Conservation (phyloP, 495 filamentous ascomycete species). For the Bacidia gigantensis region DNA sequence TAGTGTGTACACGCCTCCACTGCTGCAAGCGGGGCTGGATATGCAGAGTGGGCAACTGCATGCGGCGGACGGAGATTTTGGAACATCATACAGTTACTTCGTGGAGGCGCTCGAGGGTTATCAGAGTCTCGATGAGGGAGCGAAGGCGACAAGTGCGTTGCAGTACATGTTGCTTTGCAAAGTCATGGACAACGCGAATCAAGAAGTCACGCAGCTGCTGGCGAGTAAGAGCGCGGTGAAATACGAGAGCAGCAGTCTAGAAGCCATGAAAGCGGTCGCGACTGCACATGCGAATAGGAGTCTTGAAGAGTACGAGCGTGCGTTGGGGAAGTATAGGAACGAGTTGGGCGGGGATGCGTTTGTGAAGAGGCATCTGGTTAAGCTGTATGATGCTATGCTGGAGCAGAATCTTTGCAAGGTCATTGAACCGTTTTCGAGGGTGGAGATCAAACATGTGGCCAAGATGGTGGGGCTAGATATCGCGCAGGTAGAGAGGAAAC, state of each 20-base stretch:
- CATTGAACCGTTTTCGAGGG: constrained; percentile 92
- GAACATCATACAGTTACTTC: constrained; percentile 96
- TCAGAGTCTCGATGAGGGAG: constrained; percentile 74
- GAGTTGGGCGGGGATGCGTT: constrained; percentile 88
- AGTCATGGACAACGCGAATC: constrained; percentile 94
- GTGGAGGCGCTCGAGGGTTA: constrained; percentile 97
- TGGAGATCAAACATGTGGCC: constrained; percentile 92
- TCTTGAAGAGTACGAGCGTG: constrained; percentile 90
- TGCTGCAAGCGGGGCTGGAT: constrained; percentile 88
- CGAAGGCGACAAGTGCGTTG: constrained; percentile 75
- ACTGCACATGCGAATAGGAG: constrained; percentile 88
- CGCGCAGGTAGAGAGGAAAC: constrained; percentile 92
- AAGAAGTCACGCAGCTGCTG: constrained; percentile 89
- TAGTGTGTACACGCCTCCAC: constrained; percentile 89
- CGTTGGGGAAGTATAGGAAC: constrained; percentile 73
- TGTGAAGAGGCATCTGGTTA: constrained; percentile 85
- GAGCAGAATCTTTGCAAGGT: constrained; percentile 99
- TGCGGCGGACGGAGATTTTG: constrained; percentile 97
- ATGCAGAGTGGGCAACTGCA: constrained; percentile 99
- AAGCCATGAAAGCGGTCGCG: constrained; percentile 97
- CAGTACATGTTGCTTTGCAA: constrained; percentile 99
- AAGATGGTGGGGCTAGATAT: constrained; percentile 95
- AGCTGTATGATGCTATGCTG: constrained; percentile 93
- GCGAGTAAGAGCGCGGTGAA: constrained; percentile 88
- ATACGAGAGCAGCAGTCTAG: constrained; percentile 84